Conservation (phyloP, 140 eudicot species). For the Bidens hawaiensis region DNA sequence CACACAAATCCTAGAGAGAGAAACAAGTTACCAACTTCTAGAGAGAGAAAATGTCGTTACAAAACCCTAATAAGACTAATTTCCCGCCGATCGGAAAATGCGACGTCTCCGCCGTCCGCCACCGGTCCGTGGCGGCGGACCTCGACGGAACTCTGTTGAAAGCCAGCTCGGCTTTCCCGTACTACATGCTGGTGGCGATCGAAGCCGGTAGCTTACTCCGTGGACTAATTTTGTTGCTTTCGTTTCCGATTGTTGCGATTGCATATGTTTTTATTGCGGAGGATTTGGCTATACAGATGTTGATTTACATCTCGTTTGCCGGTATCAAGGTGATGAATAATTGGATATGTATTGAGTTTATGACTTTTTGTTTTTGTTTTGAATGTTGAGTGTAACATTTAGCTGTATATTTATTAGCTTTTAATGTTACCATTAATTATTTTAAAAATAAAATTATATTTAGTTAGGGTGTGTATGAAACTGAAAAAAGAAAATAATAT, state of each 20-base stretch:
- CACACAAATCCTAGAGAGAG: slow-evolving; percentile 26
- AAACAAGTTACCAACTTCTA: slow-evolving; percentile 11
- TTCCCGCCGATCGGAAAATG: slow-evolving; percentile 64
- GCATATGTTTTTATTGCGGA: slow-evolving; percentile 82
- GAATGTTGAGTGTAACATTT: too few species aligned
- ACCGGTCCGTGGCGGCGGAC: slow-evolving; percentile 90
- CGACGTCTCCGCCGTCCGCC: slow-evolving; percentile 45
- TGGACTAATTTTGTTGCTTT: slow-evolving; percentile 62
- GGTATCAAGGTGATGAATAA: slow-evolving; percentile 52
- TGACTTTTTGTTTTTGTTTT: too few species aligned
- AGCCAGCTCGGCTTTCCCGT: slow-evolving; percentile 76
- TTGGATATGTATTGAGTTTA: too few species aligned
- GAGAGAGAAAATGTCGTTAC: slow-evolving; percentile 46
- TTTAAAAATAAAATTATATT: too few species aligned
- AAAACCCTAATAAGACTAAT: slow-evolving; percentile 31
- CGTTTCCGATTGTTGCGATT: slow-evolving; percentile 66
- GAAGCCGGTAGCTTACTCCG: slow-evolving; percentile 96
- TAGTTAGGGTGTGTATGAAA: too few species aligned
- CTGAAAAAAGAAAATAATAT: too few species aligned
- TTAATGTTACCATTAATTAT: too few species aligned
- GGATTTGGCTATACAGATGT: slow-evolving; percentile 70
- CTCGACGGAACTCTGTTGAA: slow-evolving; percentile 92
- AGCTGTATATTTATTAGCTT: too few species aligned
- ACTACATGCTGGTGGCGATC: slow-evolving; percentile 92
- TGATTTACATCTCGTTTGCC: slow-evolving; percentile 71